Evolutionary conservation across 768 basidiomycete genomes (phyloP).

Genomic region (Lepiota subincarnata): DNA sequence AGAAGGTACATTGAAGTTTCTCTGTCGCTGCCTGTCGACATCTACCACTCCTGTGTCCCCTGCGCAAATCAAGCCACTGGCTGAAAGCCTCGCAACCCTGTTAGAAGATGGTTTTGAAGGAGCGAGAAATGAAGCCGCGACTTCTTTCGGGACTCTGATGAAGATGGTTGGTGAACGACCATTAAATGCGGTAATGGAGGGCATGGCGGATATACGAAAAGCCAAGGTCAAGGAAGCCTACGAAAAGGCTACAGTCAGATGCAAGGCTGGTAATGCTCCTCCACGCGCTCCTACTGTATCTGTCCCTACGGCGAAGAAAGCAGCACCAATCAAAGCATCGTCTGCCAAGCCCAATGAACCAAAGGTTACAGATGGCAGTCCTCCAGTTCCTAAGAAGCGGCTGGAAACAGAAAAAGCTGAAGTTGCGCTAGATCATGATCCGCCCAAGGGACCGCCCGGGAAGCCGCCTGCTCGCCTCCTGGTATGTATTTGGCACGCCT

Average conservation of each 20-base stretch:
- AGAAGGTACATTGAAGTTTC: conserved; percentile 85
- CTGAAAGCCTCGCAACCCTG: conserved; percentile 68
- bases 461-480: conserved; percentile 47
- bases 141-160: conserved; percentile 85
- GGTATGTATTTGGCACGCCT: conserved; percentile 6
- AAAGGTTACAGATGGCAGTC: conserved; percentile 24
- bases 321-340: conserved; percentile 17
- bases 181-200: conserved; percentile 82
- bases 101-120: conserved; percentile 89
- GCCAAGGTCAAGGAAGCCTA: conserved; percentile 92
- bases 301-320: conserved; percentile 29
- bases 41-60: conserved; percentile 69
- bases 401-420: conserved; percentile 21
- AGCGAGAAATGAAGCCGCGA: conserved; percentile 86
- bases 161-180: conserved; percentile 95
- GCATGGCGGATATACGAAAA: conserved; percentile 82
- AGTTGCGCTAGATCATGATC: conserved; percentile 15
- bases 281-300: conserved; percentile 47
- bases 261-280: conserved; percentile 61
- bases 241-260: conserved; percentile 89
- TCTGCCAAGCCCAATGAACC: conserved; percentile 16
- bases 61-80: conserved; percentile 75
- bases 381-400: conserved; percentile 40
- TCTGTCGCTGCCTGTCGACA: conserved; percentile 70
- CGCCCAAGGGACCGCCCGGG: conserved; percentile 39